Evolutionary conservation across 208 protist species (phyloP), one percentile per base, ranked within the genome.

Genomic region (Crithidia expoeki): DNA sequence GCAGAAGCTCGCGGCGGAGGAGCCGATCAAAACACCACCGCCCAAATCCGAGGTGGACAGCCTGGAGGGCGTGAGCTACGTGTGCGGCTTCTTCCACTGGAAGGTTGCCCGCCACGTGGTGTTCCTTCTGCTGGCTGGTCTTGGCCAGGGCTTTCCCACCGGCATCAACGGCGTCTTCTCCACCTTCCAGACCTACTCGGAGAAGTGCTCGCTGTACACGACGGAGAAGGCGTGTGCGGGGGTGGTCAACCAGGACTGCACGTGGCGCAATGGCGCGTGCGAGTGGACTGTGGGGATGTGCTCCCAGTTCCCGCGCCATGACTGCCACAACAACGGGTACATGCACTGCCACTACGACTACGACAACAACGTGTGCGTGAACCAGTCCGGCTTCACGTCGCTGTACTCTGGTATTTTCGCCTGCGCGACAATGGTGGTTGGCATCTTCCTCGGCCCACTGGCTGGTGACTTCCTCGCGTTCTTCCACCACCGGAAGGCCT

Each of bases 321-420:
- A 60, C 33, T 60, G 55, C 55, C 55, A 60, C 55, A 28, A 60
- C 55, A 60, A 10, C 7, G 55, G 55, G 33, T 60, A 60, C 55
- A 60, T 60, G 55, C 55, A 60, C 55, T 60, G 55, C 55, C 34
- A 60, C 55, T 60, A 60, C 55, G 55, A 60, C 55, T 60, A 60
- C 55, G 34, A n/a, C 55, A 33, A n/a, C 55, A 28, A 46, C 6
- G 34, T 46, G 55, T 60, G 55, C n/a, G 34, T 46, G 55, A 60
- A 60, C 55, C 32, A 60, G 17, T 4, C 55, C 21, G 55, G 55
- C 34, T 60, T 60, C 55, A 25, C 32, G 30, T 60, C 55, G 30
- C 34, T 60, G 33, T 60, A 60, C 55, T 60, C 55, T 21, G 55
- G 55, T 17, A 60, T 60, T 34, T 60, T 60, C 17, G 55, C 55